Base-by-base conservation (phyloP, 2,329 filamentous ascomycete genomes). In the Elsinoe perseae region DNA sequence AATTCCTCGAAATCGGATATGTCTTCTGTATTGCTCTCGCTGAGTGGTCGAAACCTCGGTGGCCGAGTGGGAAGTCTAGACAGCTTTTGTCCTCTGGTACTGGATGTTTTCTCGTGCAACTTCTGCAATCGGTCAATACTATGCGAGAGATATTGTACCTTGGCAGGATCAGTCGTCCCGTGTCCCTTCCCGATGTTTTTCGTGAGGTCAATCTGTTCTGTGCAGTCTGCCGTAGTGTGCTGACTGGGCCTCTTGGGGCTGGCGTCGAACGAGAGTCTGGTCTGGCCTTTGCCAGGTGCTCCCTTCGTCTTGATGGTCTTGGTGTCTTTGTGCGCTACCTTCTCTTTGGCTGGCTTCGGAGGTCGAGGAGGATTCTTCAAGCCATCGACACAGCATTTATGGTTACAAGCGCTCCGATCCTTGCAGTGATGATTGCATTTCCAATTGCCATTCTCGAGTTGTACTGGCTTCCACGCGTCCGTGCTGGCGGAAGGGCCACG, bases 371-470 rank as follows among this genome's bases (percentile, higher is more conserved):
- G 73, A 57, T 81, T 83, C 60, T 83, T 87, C 16, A 87, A 65
- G 0, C 87, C 87, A 58, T 87, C 82, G 21, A 78, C 78, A 64
- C 87, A 92, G 64, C 87, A 92, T 32, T 79, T 69, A 63, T 92
- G 87, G 62, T 82, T 87, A 68, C 87, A 91, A 8, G 65, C 70
- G 36, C 67, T 72, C 62, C 80, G 83, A 61, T 84, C 75, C 62
- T 79, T 82, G 71, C 87, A 91, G 16, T 69, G 69, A 64, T 92
- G 87, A 57, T 85, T 85, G 69, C 87, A 92, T 32, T 78, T 77
- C 82, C 84, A 91, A 64, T 79, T 87, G 0, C 86, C 87, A 64
- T 87, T 91, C 7, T 38, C 36, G 4, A 56, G 40, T 18, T 30
- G 21, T 0, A 75, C 69, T 59, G 90, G 77, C 62, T 76, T 77